Conservation (phyloP, 768 basidiomycete genomes). For the Tricholoma bakamatsutake region DNA sequence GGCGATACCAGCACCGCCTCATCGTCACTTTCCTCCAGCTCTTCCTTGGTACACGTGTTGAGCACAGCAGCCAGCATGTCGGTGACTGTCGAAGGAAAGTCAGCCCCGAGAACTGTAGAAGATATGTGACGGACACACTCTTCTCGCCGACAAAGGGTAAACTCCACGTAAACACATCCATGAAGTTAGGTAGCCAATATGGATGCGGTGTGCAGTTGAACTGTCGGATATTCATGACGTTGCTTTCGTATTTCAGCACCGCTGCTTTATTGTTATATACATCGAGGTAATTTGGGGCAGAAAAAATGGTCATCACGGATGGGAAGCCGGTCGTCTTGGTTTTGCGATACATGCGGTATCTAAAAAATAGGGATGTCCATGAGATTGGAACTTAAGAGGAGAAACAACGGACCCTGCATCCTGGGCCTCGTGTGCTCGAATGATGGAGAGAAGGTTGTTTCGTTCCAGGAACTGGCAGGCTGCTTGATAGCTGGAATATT, state of each 20-base stretch:
- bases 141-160: constrained; percentile 98
- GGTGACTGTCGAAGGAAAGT: constrained; percentile 55
- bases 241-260: constrained; percentile 97
- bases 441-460: constrained; percentile 94
- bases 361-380: constrained; percentile 20
- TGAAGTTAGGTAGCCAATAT: constrained; percentile 99
- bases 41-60: constrained; percentile 93
- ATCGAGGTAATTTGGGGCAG: constrained; percentile 96
- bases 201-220: constrained; percentile 96
- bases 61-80: constrained; percentile 98
- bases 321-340: constrained; percentile 98
- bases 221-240: constrained; percentile 97
- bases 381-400: too few relatives aligned
- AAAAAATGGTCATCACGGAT: constrained; percentile 99
- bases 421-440: constrained; percentile 97
- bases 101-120: constrained; percentile 2
- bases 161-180: constrained; percentile 99
- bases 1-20: constrained; percentile 37
- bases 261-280: constrained; percentile 99
- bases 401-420: constrained; percentile 79
- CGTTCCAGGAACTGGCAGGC: constrained; percentile 97
- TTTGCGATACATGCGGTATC: constrained; percentile 98
- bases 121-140: constrained; percentile 46
- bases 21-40: constrained; percentile 83
- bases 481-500: constrained; percentile 72